Evolutionary conservation across 257 asterid genomes (phyloP).

Genomic region (Solanum stenotomum): DNA sequence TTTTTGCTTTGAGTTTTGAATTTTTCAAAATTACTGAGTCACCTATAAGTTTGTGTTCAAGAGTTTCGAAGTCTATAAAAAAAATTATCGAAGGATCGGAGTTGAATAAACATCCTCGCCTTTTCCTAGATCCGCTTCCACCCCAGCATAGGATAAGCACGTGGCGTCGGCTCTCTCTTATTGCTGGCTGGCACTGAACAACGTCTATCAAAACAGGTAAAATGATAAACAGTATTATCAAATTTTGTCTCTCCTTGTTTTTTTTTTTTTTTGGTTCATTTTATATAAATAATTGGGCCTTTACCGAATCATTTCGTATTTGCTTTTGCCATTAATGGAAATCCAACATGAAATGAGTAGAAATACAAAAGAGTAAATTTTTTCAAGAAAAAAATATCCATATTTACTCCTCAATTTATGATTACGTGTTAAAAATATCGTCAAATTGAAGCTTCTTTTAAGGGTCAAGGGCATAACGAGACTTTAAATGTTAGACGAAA

Average conservation of each 20-base stretch:
- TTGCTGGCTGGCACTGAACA: conserved; percentile 29
- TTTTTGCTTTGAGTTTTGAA: too few species aligned
- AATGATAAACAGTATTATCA: background rate
- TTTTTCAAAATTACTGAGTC: too few species aligned
- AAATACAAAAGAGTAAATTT: background rate
- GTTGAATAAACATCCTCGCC: background rate
- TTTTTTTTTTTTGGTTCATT: background rate
- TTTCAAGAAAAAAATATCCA: background rate
- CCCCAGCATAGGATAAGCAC: conserved; percentile 40
- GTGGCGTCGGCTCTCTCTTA: conserved; percentile 56
- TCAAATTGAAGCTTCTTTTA: background rate
- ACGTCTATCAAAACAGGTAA: background rate
- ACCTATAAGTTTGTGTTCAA: too few species aligned
- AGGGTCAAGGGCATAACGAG: background rate
- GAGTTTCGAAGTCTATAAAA: too few species aligned
- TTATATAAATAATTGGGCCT: background rate
- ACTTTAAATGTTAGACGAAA: background rate
- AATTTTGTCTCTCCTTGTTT: background rate
- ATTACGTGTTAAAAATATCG: background rate
- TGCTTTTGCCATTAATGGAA: background rate
- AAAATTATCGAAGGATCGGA: rapidly evolving
- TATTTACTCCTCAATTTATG: background rate
- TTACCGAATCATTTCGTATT: background rate
- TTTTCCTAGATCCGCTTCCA: too few species aligned
- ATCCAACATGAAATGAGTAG: background rate